phyloP scores from a whole-genome alignment of 495 filamentous ascomycete species.

The Pyrenula massariospora region DNA sequence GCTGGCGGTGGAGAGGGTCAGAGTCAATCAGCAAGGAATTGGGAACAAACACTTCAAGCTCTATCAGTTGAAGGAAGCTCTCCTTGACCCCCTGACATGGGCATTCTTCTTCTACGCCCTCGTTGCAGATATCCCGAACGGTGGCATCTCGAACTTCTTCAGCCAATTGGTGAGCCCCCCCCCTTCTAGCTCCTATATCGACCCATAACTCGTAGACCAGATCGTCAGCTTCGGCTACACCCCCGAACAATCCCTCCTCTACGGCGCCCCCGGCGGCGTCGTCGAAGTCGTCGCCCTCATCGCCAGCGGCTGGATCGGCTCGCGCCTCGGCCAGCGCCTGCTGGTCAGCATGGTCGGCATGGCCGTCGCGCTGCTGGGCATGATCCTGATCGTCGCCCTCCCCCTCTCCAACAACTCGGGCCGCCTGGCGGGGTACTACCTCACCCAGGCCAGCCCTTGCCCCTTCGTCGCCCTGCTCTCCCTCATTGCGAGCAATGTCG shows the following conservation, averaged over 20 bases:
- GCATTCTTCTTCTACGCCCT: slow-evolving; percentile 53
- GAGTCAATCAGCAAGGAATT: slow-evolving; percentile 54
- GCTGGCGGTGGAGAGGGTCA: slow-evolving; percentile 48
- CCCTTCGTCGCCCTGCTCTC: slow-evolving; percentile 31
- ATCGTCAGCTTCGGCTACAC: slow-evolving; percentile 38
- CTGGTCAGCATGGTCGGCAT: slow-evolving; percentile 29
- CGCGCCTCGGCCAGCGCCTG: slow-evolving; percentile 44
- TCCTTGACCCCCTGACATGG: slow-evolving; percentile 51
- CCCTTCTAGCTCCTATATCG: neutral
- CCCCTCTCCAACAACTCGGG: slow-evolving; percentile 46
- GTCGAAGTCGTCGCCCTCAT: slow-evolving; percentile 54
- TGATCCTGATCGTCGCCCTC: slow-evolving; percentile 29
- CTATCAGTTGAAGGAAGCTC: slow-evolving; percentile 48
- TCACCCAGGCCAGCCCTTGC: slow-evolving; percentile 44
- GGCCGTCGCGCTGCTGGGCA: slow-evolving; percentile 17
- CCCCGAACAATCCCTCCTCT: slow-evolving; percentile 47
- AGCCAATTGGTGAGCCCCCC: slow-evolving; percentile 9
- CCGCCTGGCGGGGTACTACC: slow-evolving; percentile 51
- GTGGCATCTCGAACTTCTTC: slow-evolving; percentile 51
- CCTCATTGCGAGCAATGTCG: slow-evolving; percentile 53
- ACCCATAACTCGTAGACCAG: slow-evolving; percentile 43
- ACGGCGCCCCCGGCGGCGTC: slow-evolving; percentile 54
- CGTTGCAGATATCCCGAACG: slow-evolving; percentile 44
- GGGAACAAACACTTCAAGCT: slow-evolving; percentile 58
- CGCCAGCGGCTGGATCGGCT: slow-evolving; percentile 46